A percentile compares a stretch with the other conserved stretches of the same genome.
Conservation (phyloP, 805 yeast genomes). For the Aciculoconidium aculeatum region DNA sequence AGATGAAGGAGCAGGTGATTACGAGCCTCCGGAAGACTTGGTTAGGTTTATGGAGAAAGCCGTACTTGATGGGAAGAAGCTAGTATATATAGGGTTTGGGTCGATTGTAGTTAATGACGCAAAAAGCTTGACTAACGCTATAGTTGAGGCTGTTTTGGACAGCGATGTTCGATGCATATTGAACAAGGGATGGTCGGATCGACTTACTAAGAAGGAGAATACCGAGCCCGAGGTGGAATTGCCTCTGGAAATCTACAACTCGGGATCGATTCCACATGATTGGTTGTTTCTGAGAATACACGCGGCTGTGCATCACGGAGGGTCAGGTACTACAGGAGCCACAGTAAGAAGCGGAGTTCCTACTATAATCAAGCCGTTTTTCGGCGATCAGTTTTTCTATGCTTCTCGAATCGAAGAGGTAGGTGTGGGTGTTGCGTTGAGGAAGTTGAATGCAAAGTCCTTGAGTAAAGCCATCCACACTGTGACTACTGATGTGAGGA, state of each 20-base stretch:
- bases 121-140: constrained; percentile 65
- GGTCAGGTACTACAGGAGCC: constrained; percentile 96
- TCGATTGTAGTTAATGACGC: constrained; percentile 90
- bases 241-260: constrained; percentile 62
- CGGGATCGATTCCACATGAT: constrained; percentile 83
- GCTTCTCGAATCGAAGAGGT: constrained; percentile 83
- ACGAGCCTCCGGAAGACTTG: constrained; percentile 56
- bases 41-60: constrained; percentile 60
- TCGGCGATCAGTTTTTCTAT: constrained; percentile 94
- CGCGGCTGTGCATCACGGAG: constrained; percentile 97
- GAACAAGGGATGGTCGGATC: constrained; percentile 93
- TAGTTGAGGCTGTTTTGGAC: constrained; percentile 69
- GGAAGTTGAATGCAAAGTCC: constrained; percentile 57
- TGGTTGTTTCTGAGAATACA: constrained; percentile 89
- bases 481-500: constrained; percentile 59
- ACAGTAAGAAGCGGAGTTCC: constrained; percentile 82
- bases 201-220: constrained; percentile 39
- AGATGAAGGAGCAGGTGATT: constrained; percentile 54
- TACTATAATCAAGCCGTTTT: constrained; percentile 87
- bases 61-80: constrained; percentile 49
- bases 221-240: constrained; percentile 36
- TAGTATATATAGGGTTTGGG: constrained; percentile 93
- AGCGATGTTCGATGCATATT: constrained; percentile 83
- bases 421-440: constrained; percentile 74
- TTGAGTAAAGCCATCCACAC: constrained; percentile 64